These are phyloP conservation scores for Starmera quercuum DNA, from an alignment of 805 yeast genomes.

Conservation along the genomic window DNA sequence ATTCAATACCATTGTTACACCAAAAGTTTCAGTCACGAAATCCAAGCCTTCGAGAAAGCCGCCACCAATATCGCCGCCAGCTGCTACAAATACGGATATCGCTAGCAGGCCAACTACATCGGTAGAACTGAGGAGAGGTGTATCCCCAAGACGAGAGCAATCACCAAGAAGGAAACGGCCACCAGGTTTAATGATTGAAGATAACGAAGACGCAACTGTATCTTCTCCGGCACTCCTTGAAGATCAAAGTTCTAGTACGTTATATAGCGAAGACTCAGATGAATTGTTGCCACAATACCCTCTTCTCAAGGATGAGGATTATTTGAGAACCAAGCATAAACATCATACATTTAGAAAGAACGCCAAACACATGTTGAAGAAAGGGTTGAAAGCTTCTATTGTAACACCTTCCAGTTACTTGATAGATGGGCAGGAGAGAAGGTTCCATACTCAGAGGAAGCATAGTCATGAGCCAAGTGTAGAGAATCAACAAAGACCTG, in stretches of 20 bases:
- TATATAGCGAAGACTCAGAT: slow-evolving; percentile 9
- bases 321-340: slow-evolving; percentile 2
- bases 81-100: too few species aligned
- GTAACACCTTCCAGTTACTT: not conserved
- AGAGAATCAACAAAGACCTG: slow-evolving; percentile 8
- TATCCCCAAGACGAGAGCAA: slow-evolving; percentile 3
- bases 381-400: slow-evolving; percentile 11
- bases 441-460: not conserved
- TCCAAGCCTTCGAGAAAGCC: not conserved
- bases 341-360: slow-evolving; percentile 13
- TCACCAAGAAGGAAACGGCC: slow-evolving; percentile 20
- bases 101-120: slow-evolving; percentile 1
- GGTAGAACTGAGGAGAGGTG: not conserved
- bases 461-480: not conserved
- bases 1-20: too few species aligned
- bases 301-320: slow-evolving; percentile 3
- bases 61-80: not conserved
- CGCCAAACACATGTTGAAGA: slow-evolving; percentile 17
- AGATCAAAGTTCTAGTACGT: not conserved
- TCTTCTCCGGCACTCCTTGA: slow-evolving; percentile 1
- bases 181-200: slow-evolving; percentile 3
- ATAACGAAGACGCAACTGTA: not conserved
- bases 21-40: not conserved
- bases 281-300: slow-evolving; percentile 17
- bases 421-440: not conserved